A percentile compares a stretch with the other conserved stretches of the same genome.
Evolutionary conservation across 352 stramenopile genomes (phyloP).

Genomic region (Elongisporangium prolatum): DNA sequence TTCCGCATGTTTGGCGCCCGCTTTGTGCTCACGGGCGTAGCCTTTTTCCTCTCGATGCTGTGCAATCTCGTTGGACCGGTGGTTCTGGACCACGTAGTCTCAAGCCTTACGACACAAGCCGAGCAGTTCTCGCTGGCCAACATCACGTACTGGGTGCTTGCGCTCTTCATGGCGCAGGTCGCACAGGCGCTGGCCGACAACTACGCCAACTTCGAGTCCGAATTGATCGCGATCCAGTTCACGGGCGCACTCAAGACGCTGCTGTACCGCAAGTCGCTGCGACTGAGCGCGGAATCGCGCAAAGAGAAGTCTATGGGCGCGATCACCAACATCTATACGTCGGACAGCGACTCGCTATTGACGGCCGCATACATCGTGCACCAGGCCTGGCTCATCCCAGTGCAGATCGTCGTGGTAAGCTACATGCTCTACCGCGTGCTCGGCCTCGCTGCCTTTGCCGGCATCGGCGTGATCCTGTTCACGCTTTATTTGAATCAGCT

Average conservation of each 20-base stretch:
- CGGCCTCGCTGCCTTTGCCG: conserved; percentile 36
- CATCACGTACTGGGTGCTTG: conserved; percentile 13
- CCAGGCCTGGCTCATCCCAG: conserved; percentile 33
- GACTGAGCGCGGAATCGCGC: conserved; percentile 26
- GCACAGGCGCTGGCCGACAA: conserved; percentile 41
- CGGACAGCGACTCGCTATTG: conserved; percentile 36
- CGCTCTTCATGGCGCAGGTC: conserved; percentile 42
- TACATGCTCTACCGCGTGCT: conserved; percentile 40
- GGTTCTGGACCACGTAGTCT: conserved; percentile 36
- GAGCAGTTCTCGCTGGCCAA: conserved; percentile 14
- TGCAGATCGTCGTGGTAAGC: conserved; percentile 46
- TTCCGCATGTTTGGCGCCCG: conserved; percentile 25
- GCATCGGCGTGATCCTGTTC: conserved; percentile 41
- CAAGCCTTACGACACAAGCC: conserved; percentile 13
- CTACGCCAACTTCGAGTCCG: conserved; percentile 31
- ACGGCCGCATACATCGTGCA: conserved; percentile 24
- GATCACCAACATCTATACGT: conserved; percentile 50
- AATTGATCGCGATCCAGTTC: conserved; percentile 48
- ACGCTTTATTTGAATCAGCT: conserved; percentile 37
- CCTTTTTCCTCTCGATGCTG: conserved; percentile 40
- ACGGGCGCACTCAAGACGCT: conserved; percentile 31
- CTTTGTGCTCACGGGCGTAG: conserved; percentile 32
- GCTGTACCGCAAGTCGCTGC: conserved; percentile 40
- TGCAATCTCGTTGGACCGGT: conserved; percentile 43
- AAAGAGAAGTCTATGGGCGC: conserved; percentile 31